A percentile compares a stretch with the other conserved stretches of the same genome.
Evolutionary conservation across 495 filamentous ascomycete genomes (phyloP).

Genomic region (Margaritispora aquatica): DNA sequence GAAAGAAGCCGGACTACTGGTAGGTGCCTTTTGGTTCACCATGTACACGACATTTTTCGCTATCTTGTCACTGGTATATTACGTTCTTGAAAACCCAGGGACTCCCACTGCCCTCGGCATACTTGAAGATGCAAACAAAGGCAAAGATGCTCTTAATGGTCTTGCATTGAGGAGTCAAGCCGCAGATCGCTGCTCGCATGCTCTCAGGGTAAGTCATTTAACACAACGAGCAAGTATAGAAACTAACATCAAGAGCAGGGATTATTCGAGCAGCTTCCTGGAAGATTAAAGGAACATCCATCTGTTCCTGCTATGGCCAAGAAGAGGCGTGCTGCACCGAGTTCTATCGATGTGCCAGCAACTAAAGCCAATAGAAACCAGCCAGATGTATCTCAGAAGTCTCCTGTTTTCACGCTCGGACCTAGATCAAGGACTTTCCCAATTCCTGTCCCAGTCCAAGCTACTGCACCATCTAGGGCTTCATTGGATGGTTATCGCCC

Average conservation of each 20-base stretch:
- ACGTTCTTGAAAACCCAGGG: slow-evolving; percentile 82
- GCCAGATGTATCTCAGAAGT: neutral
- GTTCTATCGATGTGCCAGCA: slow-evolving; percentile 5
- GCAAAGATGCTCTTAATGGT: slow-evolving; percentile 69
- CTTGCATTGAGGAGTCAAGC: slow-evolving; percentile 81
- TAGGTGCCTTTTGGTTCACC: slow-evolving; percentile 93
- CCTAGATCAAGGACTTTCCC: slow-evolving; percentile 30
- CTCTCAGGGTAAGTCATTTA: slow-evolving; percentile 53
- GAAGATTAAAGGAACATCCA: slow-evolving; percentile 48
- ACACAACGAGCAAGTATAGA: slow-evolving; percentile 3
- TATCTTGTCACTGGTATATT: slow-evolving; percentile 84
- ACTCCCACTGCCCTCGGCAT: slow-evolving; percentile 70
- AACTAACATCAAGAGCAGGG: slow-evolving; percentile 18
- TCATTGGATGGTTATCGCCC: slow-evolving; percentile 10
- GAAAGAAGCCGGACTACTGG: slow-evolving; percentile 73
- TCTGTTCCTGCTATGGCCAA: slow-evolving; percentile 31
- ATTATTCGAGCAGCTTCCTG: slow-evolving; percentile 77
- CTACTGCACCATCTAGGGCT: slow-evolving; percentile 6
- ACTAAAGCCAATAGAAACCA: neutral
- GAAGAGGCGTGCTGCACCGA: slow-evolving; percentile 53
- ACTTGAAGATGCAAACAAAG: slow-evolving; percentile 75
- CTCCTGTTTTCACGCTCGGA: slow-evolving; percentile 18
- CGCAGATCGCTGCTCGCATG: slow-evolving; percentile 74
- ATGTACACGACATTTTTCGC: slow-evolving; percentile 97
- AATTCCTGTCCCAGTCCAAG: slow-evolving; percentile 9